phyloP scores from a whole-genome alignment of 768 basidiomycete species.

The Boletellus ananiceps region DNA sequence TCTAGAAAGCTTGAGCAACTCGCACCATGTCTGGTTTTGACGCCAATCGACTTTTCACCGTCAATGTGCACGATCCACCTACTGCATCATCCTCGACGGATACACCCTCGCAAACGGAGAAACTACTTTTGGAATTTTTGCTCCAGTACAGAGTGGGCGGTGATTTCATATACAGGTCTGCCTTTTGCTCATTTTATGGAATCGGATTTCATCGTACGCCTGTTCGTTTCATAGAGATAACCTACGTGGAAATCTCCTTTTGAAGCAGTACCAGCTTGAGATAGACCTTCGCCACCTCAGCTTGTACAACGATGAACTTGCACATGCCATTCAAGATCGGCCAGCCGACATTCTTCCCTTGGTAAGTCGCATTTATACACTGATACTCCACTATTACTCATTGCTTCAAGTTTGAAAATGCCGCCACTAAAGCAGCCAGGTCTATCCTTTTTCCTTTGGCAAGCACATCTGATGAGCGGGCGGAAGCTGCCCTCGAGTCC shows the following conservation, averaged over 20 bases:
- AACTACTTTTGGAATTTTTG: constrained; percentile 79
- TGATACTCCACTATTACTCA: neutral
- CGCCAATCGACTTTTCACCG: constrained; percentile 72
- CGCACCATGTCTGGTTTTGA: constrained; percentile 82
- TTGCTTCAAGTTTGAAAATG: constrained; percentile 76
- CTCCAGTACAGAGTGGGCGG: constrained; percentile 84
- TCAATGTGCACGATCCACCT: constrained; percentile 64
- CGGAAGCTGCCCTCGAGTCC: constrained; percentile 43
- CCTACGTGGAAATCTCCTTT: constrained; percentile 79
- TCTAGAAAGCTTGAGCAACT: neutral
- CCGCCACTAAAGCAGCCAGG: constrained; percentile 79
- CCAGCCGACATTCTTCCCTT: constrained; percentile 87
- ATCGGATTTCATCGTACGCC: neutral
- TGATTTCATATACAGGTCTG: constrained; percentile 87
- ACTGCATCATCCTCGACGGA: constrained; percentile 56
- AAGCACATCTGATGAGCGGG: constrained; percentile 41
- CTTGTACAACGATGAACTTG: constrained; percentile 91
- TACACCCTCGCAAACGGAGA: constrained; percentile 76
- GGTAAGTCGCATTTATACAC: constrained; percentile 41
- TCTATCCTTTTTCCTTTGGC: constrained; percentile 78
- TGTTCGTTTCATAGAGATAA: constrained; percentile 55
- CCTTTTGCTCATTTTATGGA: neutral
- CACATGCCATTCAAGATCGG: constrained; percentile 82
- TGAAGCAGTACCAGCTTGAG: constrained; percentile 85
- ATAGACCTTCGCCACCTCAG: constrained; percentile 76